Percentiles rank a stretch among this genome's conserved stretches.
phyloP scores from a whole-genome alignment of 768 basidiomycete species.

The Lentinula guzmanii region DNA sequence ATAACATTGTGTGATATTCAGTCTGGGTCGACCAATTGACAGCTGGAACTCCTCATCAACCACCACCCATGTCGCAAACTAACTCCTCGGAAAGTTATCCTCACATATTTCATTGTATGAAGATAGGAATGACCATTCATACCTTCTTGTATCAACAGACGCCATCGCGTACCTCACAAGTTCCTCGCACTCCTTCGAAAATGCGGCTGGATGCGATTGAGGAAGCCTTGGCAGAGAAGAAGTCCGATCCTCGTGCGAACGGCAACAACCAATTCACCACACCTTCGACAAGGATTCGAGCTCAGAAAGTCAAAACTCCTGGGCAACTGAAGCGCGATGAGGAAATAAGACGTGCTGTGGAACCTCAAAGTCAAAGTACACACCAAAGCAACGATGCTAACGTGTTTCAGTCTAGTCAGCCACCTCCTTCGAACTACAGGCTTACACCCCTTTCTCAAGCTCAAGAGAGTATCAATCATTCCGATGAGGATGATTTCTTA shows the following conservation, averaged over 20 bases:
- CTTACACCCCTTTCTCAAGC: background rate
- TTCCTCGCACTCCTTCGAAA: conserved; percentile 2
- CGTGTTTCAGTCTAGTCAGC: background rate
- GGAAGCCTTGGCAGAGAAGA: background rate
- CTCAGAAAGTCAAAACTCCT: background rate
- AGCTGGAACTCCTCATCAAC: conserved; percentile 3
- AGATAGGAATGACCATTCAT: background rate
- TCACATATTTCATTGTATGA: background rate
- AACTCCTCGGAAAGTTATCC: background rate
- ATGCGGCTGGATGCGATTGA: background rate
- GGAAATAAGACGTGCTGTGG: background rate
- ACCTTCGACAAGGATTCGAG: background rate
- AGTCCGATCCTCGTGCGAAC: background rate
- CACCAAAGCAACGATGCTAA: background rate
- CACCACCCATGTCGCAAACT: background rate
- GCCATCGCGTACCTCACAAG: background rate
- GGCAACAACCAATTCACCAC: background rate
- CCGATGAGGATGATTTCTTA: background rate
- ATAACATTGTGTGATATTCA: background rate
- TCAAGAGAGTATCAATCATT: background rate
- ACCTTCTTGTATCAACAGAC: background rate
- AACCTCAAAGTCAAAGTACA: background rate
- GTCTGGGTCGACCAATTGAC: conserved; percentile 6
- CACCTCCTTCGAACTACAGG: background rate
- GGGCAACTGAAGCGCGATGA: background rate